These are phyloP conservation scores for Pythium myriotylum DNA, from an alignment of 352 stramenopile species.

Conservation along the genomic window DNA sequence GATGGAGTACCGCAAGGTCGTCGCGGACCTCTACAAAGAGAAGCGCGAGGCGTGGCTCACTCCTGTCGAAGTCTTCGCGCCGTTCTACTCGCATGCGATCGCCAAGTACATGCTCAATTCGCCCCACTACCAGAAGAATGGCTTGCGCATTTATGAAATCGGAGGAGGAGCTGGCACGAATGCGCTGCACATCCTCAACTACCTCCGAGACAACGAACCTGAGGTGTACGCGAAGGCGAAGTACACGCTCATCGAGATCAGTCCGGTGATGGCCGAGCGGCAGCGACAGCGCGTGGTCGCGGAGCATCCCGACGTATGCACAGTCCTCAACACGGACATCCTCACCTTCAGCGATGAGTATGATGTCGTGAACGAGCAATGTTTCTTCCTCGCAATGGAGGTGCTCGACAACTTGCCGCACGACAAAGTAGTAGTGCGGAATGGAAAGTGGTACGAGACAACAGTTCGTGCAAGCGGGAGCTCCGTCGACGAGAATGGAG, in stretches of 20 bases:
- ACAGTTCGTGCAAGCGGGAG: constrained; percentile 42
- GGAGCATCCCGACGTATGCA: constrained; percentile 65
- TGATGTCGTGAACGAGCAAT: constrained; percentile 47
- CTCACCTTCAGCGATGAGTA: constrained; percentile 72
- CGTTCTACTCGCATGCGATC: constrained; percentile 87
- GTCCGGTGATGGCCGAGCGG: constrained; percentile 79
- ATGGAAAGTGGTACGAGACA: constrained; percentile 81
- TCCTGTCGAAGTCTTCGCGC: constrained; percentile 88
- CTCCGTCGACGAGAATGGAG: background rate
- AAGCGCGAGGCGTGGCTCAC: constrained; percentile 88
- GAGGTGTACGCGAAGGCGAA: constrained; percentile 79
- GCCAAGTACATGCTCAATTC: constrained; percentile 88
- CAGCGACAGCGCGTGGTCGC: constrained; percentile 65
- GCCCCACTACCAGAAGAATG: constrained; percentile 40
- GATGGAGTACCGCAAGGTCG: constrained; percentile 64
- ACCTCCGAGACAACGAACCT: constrained; percentile 67
- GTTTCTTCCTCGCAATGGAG: constrained; percentile 87
- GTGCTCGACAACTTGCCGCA: constrained; percentile 92
- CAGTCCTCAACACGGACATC: constrained; percentile 82
- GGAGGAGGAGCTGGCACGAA: constrained; percentile 89
- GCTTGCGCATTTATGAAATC: constrained; percentile 79
- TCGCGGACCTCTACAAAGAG: constrained; percentile 70
- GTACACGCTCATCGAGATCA: constrained; percentile 92
- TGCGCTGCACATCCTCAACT: constrained; percentile 90
- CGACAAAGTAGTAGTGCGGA: constrained; percentile 85